Evolutionary conservation across 768 basidiomycete genomes (phyloP), one percentile per base, ranked within the genome.

Genomic region (Xerocomus spinulosus): DNA sequence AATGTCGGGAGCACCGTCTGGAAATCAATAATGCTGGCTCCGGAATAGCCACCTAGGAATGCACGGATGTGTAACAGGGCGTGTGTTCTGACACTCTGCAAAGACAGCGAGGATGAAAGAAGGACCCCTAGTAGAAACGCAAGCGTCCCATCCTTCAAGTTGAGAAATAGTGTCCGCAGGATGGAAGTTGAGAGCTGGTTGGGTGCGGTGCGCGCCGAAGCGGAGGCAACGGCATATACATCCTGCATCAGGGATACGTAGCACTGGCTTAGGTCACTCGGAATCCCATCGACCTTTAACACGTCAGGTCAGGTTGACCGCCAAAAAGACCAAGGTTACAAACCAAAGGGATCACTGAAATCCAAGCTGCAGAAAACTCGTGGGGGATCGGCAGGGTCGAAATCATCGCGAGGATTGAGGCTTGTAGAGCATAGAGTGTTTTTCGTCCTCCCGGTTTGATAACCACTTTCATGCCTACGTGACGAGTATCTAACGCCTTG

Each of bases 61-160:
- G 92, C 89, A 3, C 77, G 72, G 17, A 83, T 82, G 61, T 97
- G 92, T 5, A 76, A 70, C 9, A 97, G 70, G 0, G 92, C 83
- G 2, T 81, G 73, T 3, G 75, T 67, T 48, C 68, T 74, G 50
- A 73, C 73, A 40, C 68, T 54, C 18, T 66, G 59, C 9, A 60
- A 52, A 13, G 58, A 44, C 9, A 61, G 52, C 9, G 58, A 58
- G 1, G 61, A 57, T 3, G 71, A 71, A 77, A 87, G 90, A 21
- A 68, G 52, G n/a, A 87, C 60, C 0, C 87, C 85, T 0, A 85
- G 79, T 10, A 99, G 78, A 72, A 99, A 95, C 0, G 82, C 73
- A 12, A 97, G 70, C 0, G 86, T 74, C 45, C 84, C 85, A 25
- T 84, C 79, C 43, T 77, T 80, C 12, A 95, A 70, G 48, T 74